These are phyloP conservation scores for Clitopilus passeckerianus DNA, from an alignment of 768 basidiomycete species.

Conservation along the genomic window DNA sequence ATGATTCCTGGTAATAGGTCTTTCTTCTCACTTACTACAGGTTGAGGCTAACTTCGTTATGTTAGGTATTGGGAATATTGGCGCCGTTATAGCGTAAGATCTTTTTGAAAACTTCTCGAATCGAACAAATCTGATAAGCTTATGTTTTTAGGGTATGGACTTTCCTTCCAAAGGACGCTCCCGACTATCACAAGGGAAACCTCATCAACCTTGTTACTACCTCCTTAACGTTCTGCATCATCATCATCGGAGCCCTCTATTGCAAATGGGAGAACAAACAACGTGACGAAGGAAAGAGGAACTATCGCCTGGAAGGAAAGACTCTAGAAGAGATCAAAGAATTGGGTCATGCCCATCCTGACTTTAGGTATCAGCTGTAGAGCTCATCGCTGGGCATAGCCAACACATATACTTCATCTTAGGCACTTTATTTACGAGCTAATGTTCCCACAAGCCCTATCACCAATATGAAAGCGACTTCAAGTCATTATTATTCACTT, in stretches of 20 bases:
- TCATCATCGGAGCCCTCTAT: conserved; percentile 24
- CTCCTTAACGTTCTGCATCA: conserved; percentile 19
- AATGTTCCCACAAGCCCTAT: too few relatives aligned
- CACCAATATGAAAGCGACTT: too few relatives aligned
- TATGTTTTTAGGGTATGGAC: conserved; percentile 31
- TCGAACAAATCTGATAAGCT: background rate
- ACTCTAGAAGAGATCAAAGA: conserved; percentile 26
- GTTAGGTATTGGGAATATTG: conserved; percentile 33
- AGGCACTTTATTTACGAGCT: too few relatives aligned
- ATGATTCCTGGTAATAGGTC: conserved; percentile 35
- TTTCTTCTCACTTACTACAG: too few relatives aligned
- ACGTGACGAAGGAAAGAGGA: conserved; percentile 31
- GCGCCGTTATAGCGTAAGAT: conserved; percentile 36
- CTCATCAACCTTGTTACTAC: conserved; percentile 31
- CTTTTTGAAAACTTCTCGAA: background rate
- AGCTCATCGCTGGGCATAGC: background rate
- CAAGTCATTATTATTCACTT: too few relatives aligned
- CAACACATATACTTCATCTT: too few relatives aligned
- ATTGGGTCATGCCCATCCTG: conserved; percentile 34
- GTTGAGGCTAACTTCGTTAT: too few relatives aligned
- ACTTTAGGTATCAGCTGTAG: conserved; percentile 34
- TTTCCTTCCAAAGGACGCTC: conserved; percentile 34
- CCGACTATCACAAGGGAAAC: conserved; percentile 36
- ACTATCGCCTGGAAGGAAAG: conserved; percentile 30
- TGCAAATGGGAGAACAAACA: conserved; percentile 33